These are phyloP conservation scores for Trichoderma atrobrunneum DNA, from an alignment of 2,329 filamentous ascomycete species.

Conservation along the genomic window DNA sequence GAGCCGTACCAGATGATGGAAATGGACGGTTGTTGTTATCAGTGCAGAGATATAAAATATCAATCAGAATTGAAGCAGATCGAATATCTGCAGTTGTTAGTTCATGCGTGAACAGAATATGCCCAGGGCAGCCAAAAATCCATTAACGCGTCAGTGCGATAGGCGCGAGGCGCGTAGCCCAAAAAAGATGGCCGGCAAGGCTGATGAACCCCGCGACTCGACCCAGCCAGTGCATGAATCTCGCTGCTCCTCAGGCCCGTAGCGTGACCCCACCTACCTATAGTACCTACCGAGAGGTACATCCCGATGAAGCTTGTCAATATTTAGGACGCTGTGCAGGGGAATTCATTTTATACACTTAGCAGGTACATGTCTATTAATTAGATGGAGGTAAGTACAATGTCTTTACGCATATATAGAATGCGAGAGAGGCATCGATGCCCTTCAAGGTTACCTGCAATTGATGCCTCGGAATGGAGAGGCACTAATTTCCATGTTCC, in stretches of 20 bases:
- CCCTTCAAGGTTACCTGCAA: too few relatives aligned
- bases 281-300: not conserved
- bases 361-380: rapidly evolving
- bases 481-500: too few relatives aligned
- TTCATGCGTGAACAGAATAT: not conserved
- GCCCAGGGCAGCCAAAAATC: slow-evolving; percentile 5
- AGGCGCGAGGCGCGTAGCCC: slow-evolving; percentile 18
- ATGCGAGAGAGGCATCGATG: too few relatives aligned
- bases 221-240: not conserved
- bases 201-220: slow-evolving; percentile 18
- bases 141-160: slow-evolving; percentile 19
- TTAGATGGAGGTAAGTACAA: not conserved
- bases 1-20: not conserved
- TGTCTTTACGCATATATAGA: not conserved
- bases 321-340: not conserved
- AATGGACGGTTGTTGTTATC: not conserved
- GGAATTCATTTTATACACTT: too few relatives aligned
- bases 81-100: not conserved
- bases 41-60: not conserved
- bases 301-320: not conserved
- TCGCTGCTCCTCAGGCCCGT: not conserved
- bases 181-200: slow-evolving; percentile 2
- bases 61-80: not conserved
- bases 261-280: slow-evolving; percentile 4
- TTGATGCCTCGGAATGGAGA: too few relatives aligned